Percentiles rank a stretch among this genome's conserved stretches.
phyloP scores from a whole-genome alignment of 2,329 filamentous ascomycete species.

The Colletotrichum chlorophyti region DNA sequence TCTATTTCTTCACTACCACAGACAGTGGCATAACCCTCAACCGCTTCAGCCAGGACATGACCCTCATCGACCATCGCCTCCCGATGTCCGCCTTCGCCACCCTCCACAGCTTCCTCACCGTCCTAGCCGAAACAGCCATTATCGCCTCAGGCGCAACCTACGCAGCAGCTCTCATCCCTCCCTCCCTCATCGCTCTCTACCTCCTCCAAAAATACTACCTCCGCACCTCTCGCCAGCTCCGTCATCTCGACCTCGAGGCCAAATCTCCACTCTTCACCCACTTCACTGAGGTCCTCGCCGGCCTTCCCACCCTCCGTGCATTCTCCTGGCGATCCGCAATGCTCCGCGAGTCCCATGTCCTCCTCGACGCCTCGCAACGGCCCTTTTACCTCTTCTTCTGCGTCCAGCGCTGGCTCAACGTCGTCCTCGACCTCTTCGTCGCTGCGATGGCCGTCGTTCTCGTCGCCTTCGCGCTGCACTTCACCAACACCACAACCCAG shows the following conservation, averaged over 20 bases:
- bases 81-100: slow-evolving; percentile 34
- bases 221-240: slow-evolving; percentile 60
- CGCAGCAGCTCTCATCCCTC: slow-evolving; percentile 49
- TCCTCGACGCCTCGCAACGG: slow-evolving; percentile 52
- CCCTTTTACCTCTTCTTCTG: slow-evolving; percentile 57
- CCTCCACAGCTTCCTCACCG: slow-evolving; percentile 35
- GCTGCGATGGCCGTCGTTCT: slow-evolving; percentile 55
- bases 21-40: slow-evolving; percentile 44
- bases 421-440: slow-evolving; percentile 57
- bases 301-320: slow-evolving; percentile 55
- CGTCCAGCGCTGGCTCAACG: slow-evolving; percentile 55
- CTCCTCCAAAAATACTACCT: slow-evolving; percentile 59
- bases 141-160: slow-evolving; percentile 52
- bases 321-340: slow-evolving; percentile 53
- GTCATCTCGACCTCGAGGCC: slow-evolving; percentile 59
- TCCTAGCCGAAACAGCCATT: slow-evolving; percentile 50
- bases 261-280: slow-evolving; percentile 57
- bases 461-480: slow-evolving; percentile 51
- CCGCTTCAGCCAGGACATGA: slow-evolving; percentile 50
- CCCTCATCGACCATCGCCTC: slow-evolving; percentile 46
- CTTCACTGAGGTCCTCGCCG: slow-evolving; percentile 55
- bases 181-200: slow-evolving; percentile 48
- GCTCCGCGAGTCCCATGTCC: slow-evolving; percentile 41
- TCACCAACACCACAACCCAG: slow-evolving; percentile 31
- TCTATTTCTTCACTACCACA: slow-evolving; percentile 41